Evolutionary conservation across 257 asterid species (phyloP).

Genomic region (Solanum gracilifrons): DNA sequence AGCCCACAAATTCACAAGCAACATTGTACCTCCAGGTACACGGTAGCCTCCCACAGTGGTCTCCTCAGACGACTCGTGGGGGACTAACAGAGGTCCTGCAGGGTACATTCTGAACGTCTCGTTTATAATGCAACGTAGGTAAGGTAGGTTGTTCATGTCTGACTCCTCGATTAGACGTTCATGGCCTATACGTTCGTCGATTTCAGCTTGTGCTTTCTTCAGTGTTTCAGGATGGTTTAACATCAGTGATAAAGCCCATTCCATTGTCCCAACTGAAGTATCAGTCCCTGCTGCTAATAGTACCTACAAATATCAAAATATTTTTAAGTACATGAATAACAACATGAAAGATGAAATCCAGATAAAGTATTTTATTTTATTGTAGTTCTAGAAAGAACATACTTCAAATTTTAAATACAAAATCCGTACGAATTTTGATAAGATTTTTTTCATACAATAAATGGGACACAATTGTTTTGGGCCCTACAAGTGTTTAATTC

Average conservation of each 20-base stretch:
- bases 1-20: constrained; percentile 57
- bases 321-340: background rate
- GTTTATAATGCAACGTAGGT: constrained; percentile 31
- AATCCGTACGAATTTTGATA: background rate
- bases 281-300: constrained; percentile 53
- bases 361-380: background rate
- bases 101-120: constrained; percentile 69
- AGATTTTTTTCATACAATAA: background rate
- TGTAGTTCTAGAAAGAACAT: background rate
- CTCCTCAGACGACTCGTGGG: constrained; percentile 58
- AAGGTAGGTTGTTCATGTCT: constrained; percentile 33
- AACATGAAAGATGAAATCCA: background rate
- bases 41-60: constrained; percentile 51
- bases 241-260: constrained; percentile 48
- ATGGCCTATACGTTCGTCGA: constrained; percentile 25
- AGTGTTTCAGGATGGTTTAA: constrained; percentile 42
- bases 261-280: constrained; percentile 53
- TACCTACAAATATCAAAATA: constrained; percentile 11
- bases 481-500: background rate
- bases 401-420: background rate
- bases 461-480: background rate
- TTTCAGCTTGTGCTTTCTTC: constrained; percentile 41
- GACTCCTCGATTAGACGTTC: constrained; percentile 32
- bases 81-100: constrained; percentile 53
- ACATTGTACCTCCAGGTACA: constrained; percentile 48